Conservation (phyloP, 1,284 basidiomycete species). For the Prillingera fragicola region DNA sequence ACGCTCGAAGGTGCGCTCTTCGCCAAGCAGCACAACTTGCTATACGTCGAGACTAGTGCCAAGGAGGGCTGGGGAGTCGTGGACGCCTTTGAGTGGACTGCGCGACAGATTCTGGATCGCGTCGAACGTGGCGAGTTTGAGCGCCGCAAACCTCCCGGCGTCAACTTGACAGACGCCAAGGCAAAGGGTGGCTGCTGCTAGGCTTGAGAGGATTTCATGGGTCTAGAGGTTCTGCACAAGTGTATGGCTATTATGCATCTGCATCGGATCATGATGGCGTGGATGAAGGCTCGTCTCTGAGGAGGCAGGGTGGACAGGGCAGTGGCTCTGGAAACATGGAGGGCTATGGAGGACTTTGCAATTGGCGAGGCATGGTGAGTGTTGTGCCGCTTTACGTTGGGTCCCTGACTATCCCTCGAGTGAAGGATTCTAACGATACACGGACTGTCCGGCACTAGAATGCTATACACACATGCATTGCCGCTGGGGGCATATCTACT, state of each 20-base stretch:
- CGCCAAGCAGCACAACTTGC: slow-evolving; percentile 37
- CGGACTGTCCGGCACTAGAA: no score
- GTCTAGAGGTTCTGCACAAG: neutral
- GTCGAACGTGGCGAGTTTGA: slow-evolving; percentile 29
- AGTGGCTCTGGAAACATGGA: neutral
- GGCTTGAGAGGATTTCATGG: no score
- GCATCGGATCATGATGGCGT: neutral
- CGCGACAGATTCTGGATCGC: slow-evolving; percentile 38
- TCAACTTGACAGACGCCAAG: slow-evolving; percentile 3
- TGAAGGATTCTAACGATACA: no score
- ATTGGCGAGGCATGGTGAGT: no score
- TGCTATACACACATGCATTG: no score
- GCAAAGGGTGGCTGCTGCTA: slow-evolving; percentile 13
- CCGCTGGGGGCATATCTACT: no score
- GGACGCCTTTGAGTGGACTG: slow-evolving; percentile 43
- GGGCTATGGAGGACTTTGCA: no score
- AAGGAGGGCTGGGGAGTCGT: slow-evolving; percentile 45
- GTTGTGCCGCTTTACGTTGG: no score
- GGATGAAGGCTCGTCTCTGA: neutral
- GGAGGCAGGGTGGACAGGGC: neutral
- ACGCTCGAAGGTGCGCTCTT: slow-evolving; percentile 34
- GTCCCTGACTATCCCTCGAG: no score
- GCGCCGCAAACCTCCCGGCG: slow-evolving; percentile 14
- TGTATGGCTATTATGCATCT: slow-evolving; percentile 1
- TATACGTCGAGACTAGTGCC: slow-evolving; percentile 44